Evolutionary conservation across 345 rosid genomes (phyloP).

Genomic region (Sonneratia caseolaris): DNA sequence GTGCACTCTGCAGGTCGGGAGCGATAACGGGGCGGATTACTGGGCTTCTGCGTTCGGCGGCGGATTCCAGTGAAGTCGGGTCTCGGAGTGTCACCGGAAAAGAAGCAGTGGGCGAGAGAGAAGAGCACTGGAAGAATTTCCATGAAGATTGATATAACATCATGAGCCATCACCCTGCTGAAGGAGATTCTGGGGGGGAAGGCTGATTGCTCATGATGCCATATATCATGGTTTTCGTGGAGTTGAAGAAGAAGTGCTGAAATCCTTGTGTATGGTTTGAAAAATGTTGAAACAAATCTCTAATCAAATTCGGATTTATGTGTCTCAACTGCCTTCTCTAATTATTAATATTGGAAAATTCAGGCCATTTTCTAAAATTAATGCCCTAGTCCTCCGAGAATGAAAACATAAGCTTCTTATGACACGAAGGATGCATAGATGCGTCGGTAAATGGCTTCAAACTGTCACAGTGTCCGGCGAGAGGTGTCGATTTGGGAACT

Average conservation of each 20-base stretch:
- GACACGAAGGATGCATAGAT: too few species aligned
- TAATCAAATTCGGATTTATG: background rate
- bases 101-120: background rate
- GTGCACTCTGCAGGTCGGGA: constrained; percentile 79
- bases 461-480: too few species aligned
- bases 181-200: constrained; percentile 18
- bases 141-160: constrained; percentile 11
- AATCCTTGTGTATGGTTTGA: background rate
- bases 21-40: constrained; percentile 82
- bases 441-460: too few species aligned
- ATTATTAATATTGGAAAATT: too few species aligned
- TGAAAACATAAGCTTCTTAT: too few species aligned
- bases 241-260: background rate
- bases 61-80: constrained; percentile 34
- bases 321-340: background rate
- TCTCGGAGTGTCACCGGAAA: too few species aligned
- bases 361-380: too few species aligned
- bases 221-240: constrained; percentile 22
- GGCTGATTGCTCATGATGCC: constrained; percentile 99
- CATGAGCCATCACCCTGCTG: constrained; percentile 16
- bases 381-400: too few species aligned
- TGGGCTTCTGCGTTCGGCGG: constrained; percentile 77
- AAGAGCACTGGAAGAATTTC: background rate
- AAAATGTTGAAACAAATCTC: background rate
- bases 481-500: too few species aligned